Percentiles rank a stretch among this genome's conserved stretches.
Evolutionary conservation across 495 filamentous ascomycete species (phyloP).

Genomic region (Penicillium desertorum): DNA sequence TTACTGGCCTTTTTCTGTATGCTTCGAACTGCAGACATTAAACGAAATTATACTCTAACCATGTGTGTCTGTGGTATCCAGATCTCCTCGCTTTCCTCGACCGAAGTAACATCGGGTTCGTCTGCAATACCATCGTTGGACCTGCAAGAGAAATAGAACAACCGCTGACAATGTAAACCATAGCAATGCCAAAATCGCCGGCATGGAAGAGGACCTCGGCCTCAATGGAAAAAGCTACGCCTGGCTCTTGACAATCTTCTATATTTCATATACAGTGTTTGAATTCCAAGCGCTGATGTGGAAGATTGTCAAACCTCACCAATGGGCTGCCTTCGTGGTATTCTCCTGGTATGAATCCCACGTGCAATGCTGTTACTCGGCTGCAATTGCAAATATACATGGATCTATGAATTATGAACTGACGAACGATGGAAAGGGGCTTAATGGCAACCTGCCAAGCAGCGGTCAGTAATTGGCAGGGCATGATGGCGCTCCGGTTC

Average conservation of each 20-base stretch:
- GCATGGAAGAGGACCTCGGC: slow-evolving; percentile 44
- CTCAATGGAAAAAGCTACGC: slow-evolving; percentile 54
- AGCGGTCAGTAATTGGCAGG: slow-evolving; percentile 58
- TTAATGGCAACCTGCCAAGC: slow-evolving; percentile 61
- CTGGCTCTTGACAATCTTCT: slow-evolving; percentile 81
- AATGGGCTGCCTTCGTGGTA: slow-evolving; percentile 49
- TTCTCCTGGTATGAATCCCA: slow-evolving; percentile 45
- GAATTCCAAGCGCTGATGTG: slow-evolving; percentile 72
- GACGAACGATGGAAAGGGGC: slow-evolving; percentile 41
- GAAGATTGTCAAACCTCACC: slow-evolving; percentile 62
- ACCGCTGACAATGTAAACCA: slow-evolving; percentile 14
- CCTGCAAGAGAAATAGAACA: background rate
- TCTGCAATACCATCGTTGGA: slow-evolving; percentile 2
- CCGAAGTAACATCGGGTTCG: slow-evolving; percentile 64
- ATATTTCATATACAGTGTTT: slow-evolving; percentile 62
- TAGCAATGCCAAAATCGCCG: slow-evolving; percentile 66
- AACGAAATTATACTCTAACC: background rate
- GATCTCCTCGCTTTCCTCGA: slow-evolving; percentile 67
- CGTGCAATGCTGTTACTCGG: slow-evolving; percentile 5
- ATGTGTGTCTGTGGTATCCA: slow-evolving; percentile 20
- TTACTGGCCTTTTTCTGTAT: slow-evolving; percentile 55
- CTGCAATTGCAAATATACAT: background rate
- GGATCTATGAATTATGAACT: slow-evolving; percentile 7
- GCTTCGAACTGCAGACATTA: slow-evolving; percentile 15
- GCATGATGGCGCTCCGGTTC: slow-evolving; percentile 66